Evolutionary conservation across 1,139 yeast species (phyloP).

Genomic region (Yamadazyma aaseri): DNA sequence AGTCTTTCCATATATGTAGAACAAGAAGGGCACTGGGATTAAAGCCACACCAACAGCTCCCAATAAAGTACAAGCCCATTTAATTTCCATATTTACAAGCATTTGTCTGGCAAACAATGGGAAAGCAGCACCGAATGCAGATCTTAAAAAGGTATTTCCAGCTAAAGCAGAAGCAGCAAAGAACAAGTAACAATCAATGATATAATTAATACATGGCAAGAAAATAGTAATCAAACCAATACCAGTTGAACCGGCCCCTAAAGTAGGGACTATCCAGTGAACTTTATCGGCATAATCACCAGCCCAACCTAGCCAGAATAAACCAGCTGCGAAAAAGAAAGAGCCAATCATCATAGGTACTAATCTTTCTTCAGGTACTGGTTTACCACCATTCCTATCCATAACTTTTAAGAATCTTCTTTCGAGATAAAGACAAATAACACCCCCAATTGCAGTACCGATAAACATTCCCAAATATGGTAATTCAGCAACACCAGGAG

Average conservation of each 20-base stretch:
- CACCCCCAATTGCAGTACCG: constrained; percentile 63
- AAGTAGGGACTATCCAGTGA: constrained; percentile 86
- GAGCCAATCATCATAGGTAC: constrained; percentile 74
- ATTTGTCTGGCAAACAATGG: constrained; percentile 58
- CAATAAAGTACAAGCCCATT: constrained; percentile 81
- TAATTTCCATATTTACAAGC: constrained; percentile 71
- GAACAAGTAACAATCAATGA: constrained; percentile 74
- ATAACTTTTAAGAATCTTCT: constrained; percentile 21
- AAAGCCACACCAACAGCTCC: constrained; percentile 65
- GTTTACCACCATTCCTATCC: constrained; percentile 51
- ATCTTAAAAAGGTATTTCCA: constrained; percentile 76
- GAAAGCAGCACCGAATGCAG: constrained; percentile 53
- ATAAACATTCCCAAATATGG: constrained; percentile 62
- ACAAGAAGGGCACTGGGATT: constrained; percentile 75
- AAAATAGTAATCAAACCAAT: constrained; percentile 74
- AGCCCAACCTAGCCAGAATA: constrained; percentile 85
- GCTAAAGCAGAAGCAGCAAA: constrained; percentile 92
- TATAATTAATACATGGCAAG: constrained; percentile 74
- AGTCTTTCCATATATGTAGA: constrained; percentile 60
- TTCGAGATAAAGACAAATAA: constrained; percentile 28
- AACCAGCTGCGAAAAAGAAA: constrained; percentile 67
- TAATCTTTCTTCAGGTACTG: constrained; percentile 78
- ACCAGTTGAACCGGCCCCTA: constrained; percentile 71
- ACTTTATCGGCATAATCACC: constrained; percentile 67
- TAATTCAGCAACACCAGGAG: constrained; percentile 53